Percentiles rank a stretch among this genome's conserved stretches.
Evolutionary conservation across 1,139 yeast genomes (phyloP).

Genomic region (Candida dubliniensis): DNA sequence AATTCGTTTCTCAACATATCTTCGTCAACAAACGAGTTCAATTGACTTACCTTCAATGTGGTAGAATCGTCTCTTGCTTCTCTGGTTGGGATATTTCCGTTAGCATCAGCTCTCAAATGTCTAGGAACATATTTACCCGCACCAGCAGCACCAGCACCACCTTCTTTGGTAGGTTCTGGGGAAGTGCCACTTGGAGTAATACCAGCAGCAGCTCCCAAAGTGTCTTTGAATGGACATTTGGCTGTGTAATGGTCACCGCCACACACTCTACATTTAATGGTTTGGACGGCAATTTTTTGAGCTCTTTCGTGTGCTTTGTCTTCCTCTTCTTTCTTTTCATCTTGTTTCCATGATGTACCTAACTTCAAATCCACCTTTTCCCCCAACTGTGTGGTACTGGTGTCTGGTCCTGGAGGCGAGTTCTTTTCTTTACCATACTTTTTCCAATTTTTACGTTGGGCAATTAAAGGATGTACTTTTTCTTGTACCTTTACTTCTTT

Average conservation of each 20-base stretch:
- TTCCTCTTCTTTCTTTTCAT: conserved; percentile 57
- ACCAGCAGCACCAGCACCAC: conserved; percentile 24
- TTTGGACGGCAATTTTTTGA: conserved; percentile 46
- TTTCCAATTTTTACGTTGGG: conserved; percentile 68
- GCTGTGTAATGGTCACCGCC: conserved; percentile 92
- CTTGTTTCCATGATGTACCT: conserved; percentile 73
- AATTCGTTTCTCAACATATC: conserved; percentile 74
- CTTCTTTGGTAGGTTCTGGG: conserved; percentile 22
- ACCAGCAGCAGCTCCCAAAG: conserved; percentile 59
- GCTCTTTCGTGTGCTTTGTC: conserved; percentile 55
- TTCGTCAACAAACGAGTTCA: conserved; percentile 84
- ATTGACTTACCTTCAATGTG: conserved; percentile 88
- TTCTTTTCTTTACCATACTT: conserved; percentile 84
- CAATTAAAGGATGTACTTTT: conserved; percentile 75
- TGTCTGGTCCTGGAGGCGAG: conserved; percentile 82
- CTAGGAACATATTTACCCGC: conserved; percentile 72
- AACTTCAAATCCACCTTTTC: conserved; percentile 74
- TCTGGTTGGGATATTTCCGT: conserved; percentile 50
- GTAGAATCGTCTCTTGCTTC: conserved; percentile 78
- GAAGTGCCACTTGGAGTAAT: conserved; percentile 28
- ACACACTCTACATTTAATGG: conserved; percentile 84
- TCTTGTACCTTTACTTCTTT: conserved; percentile 76
- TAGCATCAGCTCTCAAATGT: conserved; percentile 63
- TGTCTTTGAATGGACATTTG: conserved; percentile 94
- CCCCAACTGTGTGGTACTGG: conserved; percentile 84